Evolutionary conservation across 2,329 filamentous ascomycete species (phyloP), one percentile per base, ranked within the genome.

Genomic region (Aspergillus brasiliensis): DNA sequence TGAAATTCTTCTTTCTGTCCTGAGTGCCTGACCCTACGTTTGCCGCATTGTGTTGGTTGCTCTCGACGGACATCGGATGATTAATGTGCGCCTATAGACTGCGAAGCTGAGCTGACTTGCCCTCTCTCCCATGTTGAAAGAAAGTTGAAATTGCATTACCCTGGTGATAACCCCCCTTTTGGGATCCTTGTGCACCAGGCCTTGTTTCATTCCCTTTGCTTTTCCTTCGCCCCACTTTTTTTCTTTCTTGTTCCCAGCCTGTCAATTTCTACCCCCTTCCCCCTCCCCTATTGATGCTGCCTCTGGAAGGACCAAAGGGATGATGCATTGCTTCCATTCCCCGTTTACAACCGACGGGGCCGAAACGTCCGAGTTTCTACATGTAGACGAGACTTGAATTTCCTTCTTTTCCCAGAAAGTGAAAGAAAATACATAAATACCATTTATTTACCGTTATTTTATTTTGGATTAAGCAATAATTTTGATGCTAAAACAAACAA

Each of bases 341-440:
- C 42, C 23, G 34, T 53, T 38, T 8, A 25, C 21, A 17, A 52
- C 51, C 8, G 40, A 44, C 19, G 40, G 6, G 47, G 37, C 51
- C 51, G 27, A 59, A n/a, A 54, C 44, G 10, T 44, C 5, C 10
- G 40, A 19, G 40, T 23, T 44, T 44, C 40, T 53, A 57, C 57
- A 54, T 56, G 60, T 62, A 62, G 49, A 59, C 51, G 28, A 57
- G 40, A 44, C 19, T 23, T 13, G 40, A 44, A 15, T 44, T 44
- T 34, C 13, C 31, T 34, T 34, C 31, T 11, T 21, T 15, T 19
- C 23, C 40, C 19, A 44, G 40, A 23, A 44, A 23, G 31, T 5
- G 10, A 1, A 34, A 34, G 13, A 34, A 34, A 13, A 34, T 13
- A 13, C 10, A 23, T 19, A 23, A 44, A 44, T 15, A 13, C 11